Evolutionary conservation across 306 rosid species (phyloP), one percentile per base, ranked within the genome.

Genomic region (Potentilla sterilis): DNA sequence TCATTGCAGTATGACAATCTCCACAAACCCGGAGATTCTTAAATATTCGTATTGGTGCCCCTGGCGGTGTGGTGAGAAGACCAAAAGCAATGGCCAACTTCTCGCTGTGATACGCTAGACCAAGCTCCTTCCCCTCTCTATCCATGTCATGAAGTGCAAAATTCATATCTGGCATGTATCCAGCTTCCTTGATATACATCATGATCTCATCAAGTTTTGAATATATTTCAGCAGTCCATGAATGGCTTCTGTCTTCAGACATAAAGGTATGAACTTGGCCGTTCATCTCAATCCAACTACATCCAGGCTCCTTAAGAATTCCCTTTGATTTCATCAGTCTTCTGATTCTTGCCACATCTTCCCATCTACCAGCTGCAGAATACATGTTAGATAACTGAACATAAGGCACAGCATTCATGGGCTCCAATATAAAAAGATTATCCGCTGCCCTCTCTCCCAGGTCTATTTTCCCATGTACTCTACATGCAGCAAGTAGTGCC

Each of bases 11-110:
- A 78, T 93, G 98, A 74, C 98, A 93, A 82, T 93, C 97, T 35
- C 98, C 98, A 77, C 97, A 93, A 78, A 88, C 97, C 66, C 97
- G 74, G 32, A 93, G 87, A 88, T 93, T 93, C 93, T 93, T 91
- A 47, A 87, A 91, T 57, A 89, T 78, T 72, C 98, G 82, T 76
- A 91, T 87, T 52, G 96, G 91, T 63, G 84, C 89, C 66, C 90
- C 81, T 15, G 80, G 63, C 22, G 91, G 87, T 41, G 85, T 58
- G 41, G 84, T 83, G 65, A 94, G 89, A 75, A 94, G 88, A 66
- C 92, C 97, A 54, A 91, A 90, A 67, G 94, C 94, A 82, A 88
- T 70, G 35, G 97, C 94, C 81, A 94, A 83, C 87, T 91, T 91
- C 78, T 94, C 98, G 48, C 97, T 83, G 78, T 91, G 96, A 82